These are phyloP conservation scores for Penicillium sp. DNA, from an alignment of 2,329 filamentous ascomycete species.

Conservation along the genomic window DNA sequence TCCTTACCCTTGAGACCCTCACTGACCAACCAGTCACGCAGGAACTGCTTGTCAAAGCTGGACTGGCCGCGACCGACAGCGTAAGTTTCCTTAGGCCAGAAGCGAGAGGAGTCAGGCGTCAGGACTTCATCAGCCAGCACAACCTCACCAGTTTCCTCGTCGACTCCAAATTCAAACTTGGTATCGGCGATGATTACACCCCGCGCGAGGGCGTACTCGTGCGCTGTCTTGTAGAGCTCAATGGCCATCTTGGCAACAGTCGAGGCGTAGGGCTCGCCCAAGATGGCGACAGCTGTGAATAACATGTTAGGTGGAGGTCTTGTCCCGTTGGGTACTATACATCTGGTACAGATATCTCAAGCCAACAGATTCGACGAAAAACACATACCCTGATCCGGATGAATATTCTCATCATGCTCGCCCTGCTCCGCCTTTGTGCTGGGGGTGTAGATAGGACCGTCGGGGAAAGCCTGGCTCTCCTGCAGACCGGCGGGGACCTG, in stretches of 20 bases:
- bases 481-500: constrained; percentile 64
- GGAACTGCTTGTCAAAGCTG: constrained; percentile 84
- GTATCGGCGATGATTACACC: constrained; percentile 77
- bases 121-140: constrained; percentile 81
- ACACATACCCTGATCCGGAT: constrained; percentile 59
- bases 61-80: constrained; percentile 70
- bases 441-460: constrained; percentile 71
- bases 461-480: constrained; percentile 67
- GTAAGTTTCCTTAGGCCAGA: constrained; percentile 77
- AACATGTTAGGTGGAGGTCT: constrained; percentile 6
- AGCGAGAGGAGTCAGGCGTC: constrained; percentile 78
- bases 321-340: background rate
- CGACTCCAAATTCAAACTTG: constrained; percentile 73
- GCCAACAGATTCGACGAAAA: background rate
- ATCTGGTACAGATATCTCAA: background rate
- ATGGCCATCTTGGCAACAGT: constrained; percentile 65
- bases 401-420: constrained; percentile 82
- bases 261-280: constrained; percentile 63
- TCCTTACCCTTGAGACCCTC: constrained; percentile 73
- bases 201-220: constrained; percentile 48
- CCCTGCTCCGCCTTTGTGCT: constrained; percentile 81
- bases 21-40: constrained; percentile 76
- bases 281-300: constrained; percentile 54
- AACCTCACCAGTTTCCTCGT: constrained; percentile 63
- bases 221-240: constrained; percentile 58